Evolutionary conservation across 2,329 filamentous ascomycete species (phyloP), one percentile per base, ranked within the genome.

Genomic region (Elsinoe arachidis): DNA sequence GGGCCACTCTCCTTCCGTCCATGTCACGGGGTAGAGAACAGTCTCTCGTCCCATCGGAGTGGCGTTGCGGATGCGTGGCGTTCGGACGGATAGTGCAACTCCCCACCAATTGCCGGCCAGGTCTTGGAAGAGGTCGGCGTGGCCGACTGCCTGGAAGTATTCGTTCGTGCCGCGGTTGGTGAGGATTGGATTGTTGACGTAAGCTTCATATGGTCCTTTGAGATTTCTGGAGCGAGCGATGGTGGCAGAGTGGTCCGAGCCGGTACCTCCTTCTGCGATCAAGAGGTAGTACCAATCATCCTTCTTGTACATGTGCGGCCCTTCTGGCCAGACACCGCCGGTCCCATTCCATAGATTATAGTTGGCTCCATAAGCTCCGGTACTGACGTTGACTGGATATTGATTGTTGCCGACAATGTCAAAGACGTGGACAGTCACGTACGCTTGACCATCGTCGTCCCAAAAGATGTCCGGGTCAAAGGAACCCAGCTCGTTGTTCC

Each of bases 121-220:
- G 58, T 83, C 80, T 49, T 80, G 74, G 59, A 83, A 82, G 1
- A 83, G 60, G 60, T 83, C 80, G 0, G 78, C 76, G 55, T 83
- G 81, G 0, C 80, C 80, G 0, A 81, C 75, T 1, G 78, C 78
- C 61, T 82, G 80, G 58, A 64, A 70, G 70, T 69, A 67, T 26
- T 64, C 57, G 2, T 56, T 62, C 4, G 64, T 69, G 33, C 64
- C 65, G 17, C 59, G 58, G 17, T 63, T 63, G 0, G 63, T 66
- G 12, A 65, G 49, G 12, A 68, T 60, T 1, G 66, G 66, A 34
- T 68, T 69, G 9, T 56, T 47, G 9, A 61, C 58, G 43, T 64
- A 59, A 5, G 46, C 34, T 53, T 64, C 62, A 15, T 64, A 69
- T 1, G 67, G 67, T 0, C 68, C 67, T 12, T 46, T 69, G 15